phyloP scores from a whole-genome alignment of 192 early-diverging fungal species.

The Backusella circina region DNA sequence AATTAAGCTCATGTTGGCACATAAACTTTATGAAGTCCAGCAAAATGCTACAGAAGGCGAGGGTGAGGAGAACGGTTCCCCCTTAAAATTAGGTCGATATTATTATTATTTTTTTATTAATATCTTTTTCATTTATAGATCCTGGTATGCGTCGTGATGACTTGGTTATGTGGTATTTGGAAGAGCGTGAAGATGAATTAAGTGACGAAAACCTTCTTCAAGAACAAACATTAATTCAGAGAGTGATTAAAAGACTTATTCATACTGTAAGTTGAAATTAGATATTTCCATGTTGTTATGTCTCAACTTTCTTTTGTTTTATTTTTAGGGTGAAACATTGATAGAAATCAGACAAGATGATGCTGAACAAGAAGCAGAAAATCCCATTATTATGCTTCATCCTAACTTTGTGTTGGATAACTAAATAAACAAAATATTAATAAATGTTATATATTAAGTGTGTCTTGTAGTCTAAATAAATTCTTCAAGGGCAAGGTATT shows the following conservation, averaged over 20 bases:
- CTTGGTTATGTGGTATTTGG: conserved; percentile 72
- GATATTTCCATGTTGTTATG: too few species aligned
- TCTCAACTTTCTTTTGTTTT: background rate
- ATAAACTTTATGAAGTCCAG: conserved; percentile 40
- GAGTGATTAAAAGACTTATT: conserved; percentile 64
- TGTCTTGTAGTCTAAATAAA: background rate
- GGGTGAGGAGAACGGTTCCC: background rate
- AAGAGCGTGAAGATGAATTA: conserved; percentile 58
- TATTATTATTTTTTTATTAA: background rate
- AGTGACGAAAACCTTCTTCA: conserved; percentile 58
- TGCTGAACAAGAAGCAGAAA: conserved; percentile 1
- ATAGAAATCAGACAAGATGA: conserved; percentile 23
- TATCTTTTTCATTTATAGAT: background rate
- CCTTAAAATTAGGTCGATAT: background rate
- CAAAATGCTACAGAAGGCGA: conserved; percentile 8
- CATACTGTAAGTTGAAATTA: conserved; percentile 46
- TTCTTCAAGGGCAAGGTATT: background rate
- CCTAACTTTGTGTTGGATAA: conserved; percentile 17
- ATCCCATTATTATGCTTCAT: conserved; percentile 31
- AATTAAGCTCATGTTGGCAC: conserved; percentile 48
- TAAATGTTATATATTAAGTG: background rate
- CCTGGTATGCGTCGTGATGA: conserved; percentile 51
- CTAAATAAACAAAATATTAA: conserved; percentile 2
- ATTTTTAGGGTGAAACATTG: conserved; percentile 18
- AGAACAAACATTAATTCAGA: conserved; percentile 56